Percentiles rank a stretch among this genome's conserved stretches.
These are phyloP conservation scores for Bonia amplexicaulis DNA, from an alignment of 176 grass and related monocot species.

Conservation along the genomic window DNA sequence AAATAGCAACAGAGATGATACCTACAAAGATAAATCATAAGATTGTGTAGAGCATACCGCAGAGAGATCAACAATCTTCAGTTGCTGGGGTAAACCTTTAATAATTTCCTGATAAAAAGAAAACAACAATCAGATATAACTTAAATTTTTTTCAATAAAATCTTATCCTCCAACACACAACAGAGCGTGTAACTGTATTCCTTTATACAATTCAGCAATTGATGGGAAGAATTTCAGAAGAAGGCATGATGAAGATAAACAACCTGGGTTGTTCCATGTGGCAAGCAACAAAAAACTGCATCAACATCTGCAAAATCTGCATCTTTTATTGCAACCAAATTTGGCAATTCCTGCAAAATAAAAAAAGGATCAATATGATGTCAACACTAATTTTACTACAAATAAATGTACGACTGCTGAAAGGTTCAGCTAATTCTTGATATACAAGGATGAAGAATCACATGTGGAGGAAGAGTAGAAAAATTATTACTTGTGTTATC, in stretches of 20 bases:
- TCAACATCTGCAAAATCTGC: slow-evolving; percentile 84
- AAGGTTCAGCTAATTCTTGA: not conserved
- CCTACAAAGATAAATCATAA: not conserved
- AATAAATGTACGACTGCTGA: not conserved
- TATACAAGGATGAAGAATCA: not conserved
- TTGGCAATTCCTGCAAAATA: slow-evolving; percentile 66
- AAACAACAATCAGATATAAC: slow-evolving; percentile 1
- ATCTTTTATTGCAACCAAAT: slow-evolving; percentile 89
- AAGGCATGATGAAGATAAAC: slow-evolving; percentile 26
- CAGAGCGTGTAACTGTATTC: not conserved
- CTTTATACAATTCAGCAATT: slow-evolving; percentile 1
- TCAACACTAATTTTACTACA: not conserved
- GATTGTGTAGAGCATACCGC: slow-evolving; percentile 50
- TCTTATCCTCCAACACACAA: not conserved
- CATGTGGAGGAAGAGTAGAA: not conserved
- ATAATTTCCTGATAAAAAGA: slow-evolving; percentile 80
- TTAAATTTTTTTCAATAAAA: not conserved
- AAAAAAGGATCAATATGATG: slow-evolving; percentile 22
- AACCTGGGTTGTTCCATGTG: slow-evolving; percentile 96
- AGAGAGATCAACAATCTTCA: slow-evolving; percentile 98
- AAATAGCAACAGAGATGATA: not conserved
- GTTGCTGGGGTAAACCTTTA: slow-evolving; percentile 59
- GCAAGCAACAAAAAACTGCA: slow-evolving; percentile 99
- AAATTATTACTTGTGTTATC: slow-evolving; percentile 56
- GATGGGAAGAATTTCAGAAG: not conserved